Evolutionary conservation across 495 filamentous ascomycete species (phyloP).

Genomic region (Aspergillus cavernicola): DNA sequence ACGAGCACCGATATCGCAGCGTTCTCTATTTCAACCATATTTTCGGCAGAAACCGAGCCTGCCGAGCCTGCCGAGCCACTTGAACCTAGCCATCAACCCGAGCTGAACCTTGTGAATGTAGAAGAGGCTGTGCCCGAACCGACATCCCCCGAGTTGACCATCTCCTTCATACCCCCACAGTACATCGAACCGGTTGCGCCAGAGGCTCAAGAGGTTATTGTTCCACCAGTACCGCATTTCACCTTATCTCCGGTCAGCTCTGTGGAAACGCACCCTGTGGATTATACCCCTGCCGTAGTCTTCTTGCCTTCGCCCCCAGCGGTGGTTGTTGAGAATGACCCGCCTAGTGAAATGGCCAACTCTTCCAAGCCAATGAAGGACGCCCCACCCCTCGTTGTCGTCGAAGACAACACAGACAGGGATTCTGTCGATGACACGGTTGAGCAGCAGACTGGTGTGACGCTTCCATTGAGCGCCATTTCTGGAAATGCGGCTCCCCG

Average conservation of each 20-base stretch:
- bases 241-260: slow-evolving; percentile 39
- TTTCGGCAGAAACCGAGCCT: slow-evolving; percentile 11
- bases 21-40: slow-evolving; percentile 37
- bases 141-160: slow-evolving; percentile 23
- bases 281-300: slow-evolving; percentile 1
- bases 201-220: slow-evolving; percentile 12
- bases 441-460: slow-evolving; percentile 41
- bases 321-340: slow-evolving; percentile 14
- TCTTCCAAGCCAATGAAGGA: slow-evolving; percentile 19
- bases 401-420: slow-evolving; percentile 54
- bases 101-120: slow-evolving; percentile 12
- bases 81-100: slow-evolving; percentile 7
- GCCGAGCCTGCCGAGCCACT: not conserved
- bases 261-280: slow-evolving; percentile 38
- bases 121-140: slow-evolving; percentile 23
- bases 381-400: slow-evolving; percentile 31
- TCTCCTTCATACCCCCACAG: slow-evolving; percentile 33
- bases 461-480: slow-evolving; percentile 39
- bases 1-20: slow-evolving; percentile 15
- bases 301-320: slow-evolving; percentile 21
- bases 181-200: slow-evolving; percentile 37
- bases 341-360: slow-evolving; percentile 4
- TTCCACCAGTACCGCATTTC: slow-evolving; percentile 15
- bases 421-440: slow-evolving; percentile 30
- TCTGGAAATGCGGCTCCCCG: slow-evolving; percentile 41